A percentile compares a stretch with the other conserved stretches of the same genome.
phyloP scores from a whole-genome alignment of 1,284 basidiomycete species.

The Cryptococcus sp. region DNA sequence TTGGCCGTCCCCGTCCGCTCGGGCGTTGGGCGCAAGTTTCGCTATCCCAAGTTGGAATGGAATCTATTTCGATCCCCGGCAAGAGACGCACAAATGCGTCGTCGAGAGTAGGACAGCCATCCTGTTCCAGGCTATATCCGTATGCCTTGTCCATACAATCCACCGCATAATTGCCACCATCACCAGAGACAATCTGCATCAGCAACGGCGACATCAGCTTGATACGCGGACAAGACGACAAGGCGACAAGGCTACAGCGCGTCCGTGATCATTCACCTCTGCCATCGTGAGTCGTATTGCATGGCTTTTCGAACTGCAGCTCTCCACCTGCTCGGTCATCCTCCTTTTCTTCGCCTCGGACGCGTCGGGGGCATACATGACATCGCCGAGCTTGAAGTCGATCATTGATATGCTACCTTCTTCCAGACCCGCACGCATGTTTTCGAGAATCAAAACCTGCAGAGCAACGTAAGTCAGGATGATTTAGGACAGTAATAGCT shows the following conservation, averaged over 20 bases:
- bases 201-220: no score
- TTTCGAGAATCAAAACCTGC: background rate
- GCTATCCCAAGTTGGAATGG: background rate
- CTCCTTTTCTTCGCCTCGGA: conserved; percentile 1
- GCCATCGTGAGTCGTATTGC: conserved; percentile 6
- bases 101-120: background rate
- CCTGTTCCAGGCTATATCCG: conserved; percentile 3
- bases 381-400: conserved; percentile 12
- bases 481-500: no score
- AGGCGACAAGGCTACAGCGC: background rate
- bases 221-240: background rate
- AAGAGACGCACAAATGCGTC: conserved; percentile 10
- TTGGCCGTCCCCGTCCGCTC: no score
- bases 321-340: conserved; percentile 3
- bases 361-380: conserved; percentile 2
- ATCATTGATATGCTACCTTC: background rate
- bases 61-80: conserved; percentile 1
- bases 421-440: background rate
- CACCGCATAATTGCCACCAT: background rate
- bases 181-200: no score
- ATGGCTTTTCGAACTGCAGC: conserved; percentile 1
- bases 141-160: conserved; percentile 2
- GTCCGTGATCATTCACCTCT: conserved; percentile 3
- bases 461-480: no score
- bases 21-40: no score